A percentile compares a stretch with the other conserved stretches of the same genome.
Evolutionary conservation across 352 stramenopile species (phyloP).

Genomic region (Pythium periplocum): DNA sequence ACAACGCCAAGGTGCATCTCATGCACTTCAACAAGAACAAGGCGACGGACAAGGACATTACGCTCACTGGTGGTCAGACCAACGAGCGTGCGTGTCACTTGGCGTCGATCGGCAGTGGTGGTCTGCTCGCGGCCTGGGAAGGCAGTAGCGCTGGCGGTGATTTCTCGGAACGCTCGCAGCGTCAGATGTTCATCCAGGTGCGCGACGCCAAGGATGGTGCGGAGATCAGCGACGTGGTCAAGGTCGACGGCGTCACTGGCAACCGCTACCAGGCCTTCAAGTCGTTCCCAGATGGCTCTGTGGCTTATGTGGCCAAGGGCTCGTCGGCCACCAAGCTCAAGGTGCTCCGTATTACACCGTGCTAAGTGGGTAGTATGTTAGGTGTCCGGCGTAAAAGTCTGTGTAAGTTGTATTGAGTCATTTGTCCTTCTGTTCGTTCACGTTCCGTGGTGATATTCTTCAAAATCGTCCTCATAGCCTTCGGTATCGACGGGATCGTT

Average conservation of each 20-base stretch:
- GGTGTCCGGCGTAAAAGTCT: not conserved
- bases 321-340: constrained; percentile 32
- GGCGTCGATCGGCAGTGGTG: constrained; percentile 29
- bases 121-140: constrained; percentile 46
- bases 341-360: constrained; percentile 43
- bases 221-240: constrained; percentile 37
- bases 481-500: constrained; percentile 43
- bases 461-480: constrained; percentile 80
- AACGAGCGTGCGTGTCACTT: constrained; percentile 53
- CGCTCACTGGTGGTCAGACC: constrained; percentile 33
- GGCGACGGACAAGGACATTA: constrained; percentile 39
- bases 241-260: constrained; percentile 38
- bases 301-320: constrained; percentile 50
- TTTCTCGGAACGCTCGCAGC: constrained; percentile 15
- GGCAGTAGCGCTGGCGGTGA: constrained; percentile 33
- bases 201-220: constrained; percentile 31
- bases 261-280: constrained; percentile 66
- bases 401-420: constrained; percentile 9
- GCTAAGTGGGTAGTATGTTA: constrained; percentile 18
- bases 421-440: not conserved
- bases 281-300: constrained; percentile 38
- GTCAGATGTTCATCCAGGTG: constrained; percentile 50
- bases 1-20: constrained; percentile 47
- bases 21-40: constrained; percentile 52
- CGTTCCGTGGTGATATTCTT: constrained; percentile 32